Evolutionary conservation across 352 stramenopile species (phyloP), one percentile per base, ranked within the genome.

Genomic region (Thalassiosira pacifica): DNA sequence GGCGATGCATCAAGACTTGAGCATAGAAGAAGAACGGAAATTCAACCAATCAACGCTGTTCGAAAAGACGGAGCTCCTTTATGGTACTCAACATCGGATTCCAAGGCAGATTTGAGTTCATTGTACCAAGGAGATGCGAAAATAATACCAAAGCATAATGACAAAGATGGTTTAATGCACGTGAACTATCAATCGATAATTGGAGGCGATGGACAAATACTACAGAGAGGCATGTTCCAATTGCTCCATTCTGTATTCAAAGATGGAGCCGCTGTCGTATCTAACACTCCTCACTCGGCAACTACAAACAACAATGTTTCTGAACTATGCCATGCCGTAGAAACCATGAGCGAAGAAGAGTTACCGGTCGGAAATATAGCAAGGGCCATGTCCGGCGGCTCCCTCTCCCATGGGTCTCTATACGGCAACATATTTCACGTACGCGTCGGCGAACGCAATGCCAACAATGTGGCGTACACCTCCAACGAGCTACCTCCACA

Each of bases 401-500:
- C 59, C 10, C 79, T 96, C 31, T 94, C 95, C n/a, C 93, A 96
- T 82, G 95, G 93, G 74, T 86, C 88, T 31, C 89, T 97, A 22
- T 97, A 97, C 81, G 95, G 94, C 19, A 90, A 96, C 80, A 93
- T 93, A 13, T 97, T 96, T 91, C 91, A 95, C 73, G 95, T 97
- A 37, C 83, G 94, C 65, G 86, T 79, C 19, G 83, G 88, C 26
- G 82, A 88, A 65, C 34, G 55, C 0, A 83, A 93, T 69, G 90
- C 94, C 22, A 95, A 98, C 11, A 99, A 99, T 85, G 97, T 98
- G 55, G 97, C 97, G 22, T 99, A 98, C 88, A 98, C 97, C 42
- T 96, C 93, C 9, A 80, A 95, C 40, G 92, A 93, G 27, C 85
- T 99, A 32, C 96, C 97, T 81, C 97, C 96, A 65, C 97, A 99